phyloP scores from a whole-genome alignment of 1,139 yeast genomes.

The Lodderomyces orthopsilosis region DNA sequence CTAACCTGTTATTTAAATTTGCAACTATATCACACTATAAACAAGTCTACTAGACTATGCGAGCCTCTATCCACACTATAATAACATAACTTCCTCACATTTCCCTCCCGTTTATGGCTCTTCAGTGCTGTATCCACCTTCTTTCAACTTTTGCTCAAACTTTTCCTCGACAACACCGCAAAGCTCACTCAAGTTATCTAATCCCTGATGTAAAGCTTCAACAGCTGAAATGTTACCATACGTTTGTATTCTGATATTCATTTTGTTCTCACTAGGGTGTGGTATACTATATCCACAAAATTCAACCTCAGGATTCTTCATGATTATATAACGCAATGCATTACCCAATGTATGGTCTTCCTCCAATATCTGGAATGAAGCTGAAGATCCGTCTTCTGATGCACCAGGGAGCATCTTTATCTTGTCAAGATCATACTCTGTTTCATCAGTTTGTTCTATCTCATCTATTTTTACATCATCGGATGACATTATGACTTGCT shows the following conservation, averaged over 20 bases:
- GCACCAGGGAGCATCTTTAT: constrained; percentile 76
- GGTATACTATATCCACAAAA: constrained; percentile 98
- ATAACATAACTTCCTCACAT: neutral
- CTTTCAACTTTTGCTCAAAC: constrained; percentile 62
- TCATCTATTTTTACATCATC: constrained; percentile 5
- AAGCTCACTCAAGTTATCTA: constrained; percentile 77
- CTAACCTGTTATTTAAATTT: no score
- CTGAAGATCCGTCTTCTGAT: constrained; percentile 93
- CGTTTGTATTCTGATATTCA: constrained; percentile 91
- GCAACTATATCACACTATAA: no score
- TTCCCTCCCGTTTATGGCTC: constrained; percentile 18
- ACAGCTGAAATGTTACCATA: constrained; percentile 86
- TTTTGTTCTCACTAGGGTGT: constrained; percentile 92
- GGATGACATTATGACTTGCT: neutral
- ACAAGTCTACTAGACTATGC: no score
- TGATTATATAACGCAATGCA: constrained; percentile 86
- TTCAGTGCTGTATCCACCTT: constrained; percentile 46
- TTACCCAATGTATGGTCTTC: constrained; percentile 97
- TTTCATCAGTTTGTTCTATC: constrained; percentile 21
- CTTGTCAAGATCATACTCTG: constrained; percentile 49
- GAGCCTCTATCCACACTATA: neutral
- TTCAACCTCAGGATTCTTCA: constrained; percentile 97
- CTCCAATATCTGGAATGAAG: constrained; percentile 86
- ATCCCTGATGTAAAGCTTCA: constrained; percentile 90
- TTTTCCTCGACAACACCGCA: constrained; percentile 81